Base-by-base conservation (phyloP, 495 filamentous ascomycete species). In the Podospora pseudopauciseta region DNA sequence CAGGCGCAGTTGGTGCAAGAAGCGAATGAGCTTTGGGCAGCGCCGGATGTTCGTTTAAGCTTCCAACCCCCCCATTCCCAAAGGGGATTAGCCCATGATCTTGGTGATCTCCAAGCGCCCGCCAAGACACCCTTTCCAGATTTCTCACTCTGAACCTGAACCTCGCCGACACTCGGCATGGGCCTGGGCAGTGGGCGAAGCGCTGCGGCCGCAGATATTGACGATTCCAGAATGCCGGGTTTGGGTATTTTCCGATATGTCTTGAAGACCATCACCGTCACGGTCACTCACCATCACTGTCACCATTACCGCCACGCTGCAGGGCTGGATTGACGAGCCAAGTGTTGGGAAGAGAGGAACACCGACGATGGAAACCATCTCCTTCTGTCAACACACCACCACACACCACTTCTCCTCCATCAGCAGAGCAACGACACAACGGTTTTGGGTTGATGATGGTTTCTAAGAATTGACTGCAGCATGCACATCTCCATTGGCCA, bases 101-200 rank as follows among this genome's bases (percentile, higher is more conserved):
- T 71, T 55, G 57, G 58, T 63, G 57, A 54, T 57, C 44, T 71
- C 62, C 65, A 74, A 74, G 69, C 72, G 70, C 70, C 72, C 63
- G 70, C 70, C 67, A 67, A 67, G 68, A 19, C 63, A 13, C 34
- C n/a, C 16, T 63, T 63, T 57, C 65, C 32, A 58, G 39, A 28
- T 63, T 63, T 57, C 65, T 49, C 32, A 58, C 18, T 20, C 62
- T 30, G 34, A 16, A 27, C 23, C 15, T 58, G 32, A 23, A n/a
- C 27, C 53, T 58, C 64, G 20, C 39, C 64, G 9, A 11, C 64
- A 30, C 26, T 7, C 20, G n/a, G 23, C 64, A 57, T 16, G 20
- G 28, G 28, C n/a, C 39, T 11, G 30, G 19, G 49, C 34, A 55
- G 13, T 56, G 23, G 32, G 68, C 64, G 64, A 66, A 55, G 65